A percentile compares a stretch with the other conserved stretches of the same genome.
phyloP scores from a whole-genome alignment of 805 yeast genomes.

The Blastobotrys attinorum region DNA sequence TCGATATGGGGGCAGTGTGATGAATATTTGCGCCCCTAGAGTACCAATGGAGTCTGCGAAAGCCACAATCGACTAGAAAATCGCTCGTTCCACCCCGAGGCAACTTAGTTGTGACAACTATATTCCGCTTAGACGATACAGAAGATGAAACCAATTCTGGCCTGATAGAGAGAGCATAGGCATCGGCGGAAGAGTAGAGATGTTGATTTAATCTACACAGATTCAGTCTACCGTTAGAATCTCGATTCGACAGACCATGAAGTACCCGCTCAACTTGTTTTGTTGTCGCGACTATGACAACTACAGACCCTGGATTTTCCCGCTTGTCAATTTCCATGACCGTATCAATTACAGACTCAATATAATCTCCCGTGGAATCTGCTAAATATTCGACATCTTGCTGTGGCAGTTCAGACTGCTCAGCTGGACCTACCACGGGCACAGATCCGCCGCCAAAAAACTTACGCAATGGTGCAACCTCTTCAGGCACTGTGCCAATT shows the following conservation, averaged over 20 bases:
- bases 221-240: no score
- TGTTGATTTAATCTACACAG: no score
- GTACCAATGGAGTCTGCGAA: neutral
- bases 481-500: neutral
- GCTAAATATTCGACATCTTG: neutral
- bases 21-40: neutral
- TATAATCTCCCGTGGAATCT: neutral
- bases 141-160: no score
- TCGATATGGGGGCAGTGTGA: neutral
- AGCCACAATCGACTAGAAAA: neutral
- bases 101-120: neutral
- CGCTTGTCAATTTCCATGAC: neutral
- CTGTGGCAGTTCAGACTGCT: neutral
- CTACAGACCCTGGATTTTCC: neutral
- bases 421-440: neutral
- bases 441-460: neutral
- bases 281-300: neutral
- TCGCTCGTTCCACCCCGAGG: neutral
- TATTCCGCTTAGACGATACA: neutral
- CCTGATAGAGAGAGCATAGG: no score
- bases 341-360: neutral
- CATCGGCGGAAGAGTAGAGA: neutral
- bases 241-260: neutral
- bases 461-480: neutral
- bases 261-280: neutral